Conservation (phyloP, 2,329 filamentous ascomycete species). For the Fusarium virguliforme region DNA sequence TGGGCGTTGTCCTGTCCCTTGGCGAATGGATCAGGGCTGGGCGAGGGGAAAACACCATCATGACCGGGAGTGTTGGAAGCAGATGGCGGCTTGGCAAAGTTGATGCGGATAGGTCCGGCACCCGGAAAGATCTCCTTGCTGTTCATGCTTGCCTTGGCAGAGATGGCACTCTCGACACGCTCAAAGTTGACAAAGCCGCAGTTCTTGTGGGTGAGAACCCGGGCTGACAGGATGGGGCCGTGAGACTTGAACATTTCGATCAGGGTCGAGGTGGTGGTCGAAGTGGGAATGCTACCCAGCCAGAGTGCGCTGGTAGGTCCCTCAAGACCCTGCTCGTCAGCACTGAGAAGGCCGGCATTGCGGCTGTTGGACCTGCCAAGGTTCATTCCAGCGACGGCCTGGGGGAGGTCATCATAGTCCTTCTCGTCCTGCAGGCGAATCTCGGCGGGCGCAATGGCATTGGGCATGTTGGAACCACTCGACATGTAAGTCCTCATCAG, state of each 20-base stretch:
- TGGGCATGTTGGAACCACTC: conserved; percentile 79
- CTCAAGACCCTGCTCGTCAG: conserved; percentile 86
- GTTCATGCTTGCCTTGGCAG: conserved; percentile 89
- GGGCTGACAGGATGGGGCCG: conserved; percentile 89
- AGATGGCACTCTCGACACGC: conserved; percentile 88
- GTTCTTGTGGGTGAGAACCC: conserved; percentile 98
- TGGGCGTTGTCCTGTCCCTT: conserved; percentile 68
- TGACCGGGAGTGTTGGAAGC: conserved; percentile 90
- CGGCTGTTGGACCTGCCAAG: conserved; percentile 77
- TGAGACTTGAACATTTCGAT: conserved; percentile 97
- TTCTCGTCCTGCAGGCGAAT: conserved; percentile 81
- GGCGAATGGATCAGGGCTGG: conserved; percentile 88
- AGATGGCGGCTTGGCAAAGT: conserved; percentile 96
- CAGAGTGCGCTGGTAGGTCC: conserved; percentile 94
- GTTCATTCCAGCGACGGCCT: conserved; percentile 86
- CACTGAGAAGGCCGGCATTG: conserved; percentile 77
- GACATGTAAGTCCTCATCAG: conserved; percentile 82
- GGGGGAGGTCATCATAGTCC: conserved; percentile 84
- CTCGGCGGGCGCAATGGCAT: conserved; percentile 81
- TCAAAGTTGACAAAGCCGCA: conserved; percentile 99
- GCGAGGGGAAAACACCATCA: conserved; percentile 89
- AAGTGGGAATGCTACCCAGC: conserved; percentile 97
- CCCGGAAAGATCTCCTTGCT: conserved; percentile 99
- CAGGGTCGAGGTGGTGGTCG: conserved; percentile 94
- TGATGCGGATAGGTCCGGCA: conserved; percentile 93